Evolutionary conservation across 2,329 filamentous ascomycete species (phyloP), one percentile per base, ranked within the genome.

Genomic region (Ascochyta clinopodiicola): DNA sequence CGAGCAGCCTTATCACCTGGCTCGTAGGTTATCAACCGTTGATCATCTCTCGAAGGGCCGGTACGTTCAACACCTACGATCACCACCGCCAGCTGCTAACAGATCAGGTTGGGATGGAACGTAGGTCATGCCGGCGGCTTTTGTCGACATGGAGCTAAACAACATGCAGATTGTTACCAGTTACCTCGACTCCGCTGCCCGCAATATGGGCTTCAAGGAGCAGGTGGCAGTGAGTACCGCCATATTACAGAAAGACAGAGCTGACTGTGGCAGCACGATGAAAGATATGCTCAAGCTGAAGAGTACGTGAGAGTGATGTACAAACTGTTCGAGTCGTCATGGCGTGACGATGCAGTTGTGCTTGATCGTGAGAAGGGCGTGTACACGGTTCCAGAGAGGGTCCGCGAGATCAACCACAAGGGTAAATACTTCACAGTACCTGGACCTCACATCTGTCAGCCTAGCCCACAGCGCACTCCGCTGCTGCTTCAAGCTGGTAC

Each of bases 401-500:
- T 91, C 1, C 80, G 88, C 6, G 75, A 84, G 56, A 90, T 91
- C 70, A 81, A 89, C 70, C 88, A 91, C 69, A 66, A 80, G 83
- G 85, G 89, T 46, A 80, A 88, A 51, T 91, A 90, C 44, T 67
- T 84, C 79, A 19, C 80, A 83, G 53, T 87, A 82, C 19, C 86
- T 86, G 64, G 88, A 86, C 73, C 90, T 86, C 75, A 81, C 87
- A 76, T 80, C 82, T 57, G 85, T 88, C 24, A 81, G 86, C 66
- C 89, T 86, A 72, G 82, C 44, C 87, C 87, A 0, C 88, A 91
- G 63, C 78, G 88, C 3, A 89, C 87, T 1, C 88, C 88, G 0
- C 78, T 91, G 2, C 81, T 91, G 4, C 79, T 91, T 3, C 88
- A 91, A 70, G 88, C 88, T 0, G 88, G 88, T 0, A 88, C 88